Evolutionary conservation across 2,329 filamentous ascomycete genomes (phyloP), one percentile per base, ranked within the genome.

Genomic region (Chaetothyriales sp.): DNA sequence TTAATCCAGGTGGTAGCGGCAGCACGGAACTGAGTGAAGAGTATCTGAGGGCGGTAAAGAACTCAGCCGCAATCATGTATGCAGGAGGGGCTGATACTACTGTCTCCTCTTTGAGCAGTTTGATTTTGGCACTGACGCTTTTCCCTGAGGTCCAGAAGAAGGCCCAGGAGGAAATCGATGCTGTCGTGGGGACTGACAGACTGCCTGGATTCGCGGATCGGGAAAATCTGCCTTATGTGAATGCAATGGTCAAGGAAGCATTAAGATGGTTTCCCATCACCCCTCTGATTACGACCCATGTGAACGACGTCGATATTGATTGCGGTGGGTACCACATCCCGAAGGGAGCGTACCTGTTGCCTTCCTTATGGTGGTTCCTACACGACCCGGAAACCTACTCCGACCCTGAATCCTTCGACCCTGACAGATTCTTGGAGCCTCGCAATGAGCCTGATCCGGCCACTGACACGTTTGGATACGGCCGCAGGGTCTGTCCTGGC

Each of bases 401-500:
- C 0, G 51, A 65, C 5, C 61, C 64, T 63, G 63, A 63, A 52
- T 36, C 18, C 0, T 75, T 74, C 61, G 63, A 65, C 1, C 72
- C 72, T 0, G 69, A 71, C 20, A 64, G 72, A 0, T 72, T 68
- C 55, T 55, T 73, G 0, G 60, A 53, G 1, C 59, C 62, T 15
- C 55, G 58, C 0, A 60, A 66, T 0, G 68, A 73, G 49, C 63
- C 63, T 2, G 65, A 70, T 51, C 68, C 65, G 68, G 26, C 42
- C 18, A 74, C 77, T 0, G 72, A 76, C 0, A 74, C 70, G 48
- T 76, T 80, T 53, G 77, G 73, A 0, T 79, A 77, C 58, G 77
- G 77, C 0, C 65, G 76, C 6, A 66, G 77, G 3, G 62, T 69
- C n/a, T 73, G 70, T 49, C 70, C 64, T 0, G 66, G 65, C 0